These are phyloP conservation scores for Alternaria metachromatica DNA, from an alignment of 2,329 filamentous ascomycete species.

Conservation along the genomic window DNA sequence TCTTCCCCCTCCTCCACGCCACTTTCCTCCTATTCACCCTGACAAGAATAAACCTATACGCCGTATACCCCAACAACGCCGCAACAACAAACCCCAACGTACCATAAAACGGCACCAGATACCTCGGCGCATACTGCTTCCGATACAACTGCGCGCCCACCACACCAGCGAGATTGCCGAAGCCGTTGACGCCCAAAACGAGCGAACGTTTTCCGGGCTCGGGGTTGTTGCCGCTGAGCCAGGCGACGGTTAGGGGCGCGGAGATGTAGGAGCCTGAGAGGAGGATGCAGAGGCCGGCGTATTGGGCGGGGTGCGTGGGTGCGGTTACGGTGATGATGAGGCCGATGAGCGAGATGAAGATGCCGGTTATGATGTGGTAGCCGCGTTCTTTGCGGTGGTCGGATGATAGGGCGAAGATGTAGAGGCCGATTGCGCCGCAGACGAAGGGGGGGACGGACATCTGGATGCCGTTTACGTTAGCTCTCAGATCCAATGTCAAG, in stretches of 20 bases:
- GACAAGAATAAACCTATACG: conserved; percentile 27
- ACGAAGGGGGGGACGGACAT: conserved; percentile 59
- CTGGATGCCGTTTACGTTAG: not conserved
- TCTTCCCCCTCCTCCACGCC: conserved; percentile 16
- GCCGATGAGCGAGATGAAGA: conserved; percentile 51
- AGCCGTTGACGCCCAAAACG: conserved; percentile 29
- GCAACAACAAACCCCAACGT: conserved; percentile 32
- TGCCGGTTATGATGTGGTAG: conserved; percentile 54
- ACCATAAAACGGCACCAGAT: conserved; percentile 27
- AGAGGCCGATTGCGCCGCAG: conserved; percentile 55
- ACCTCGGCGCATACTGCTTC: conserved; percentile 23
- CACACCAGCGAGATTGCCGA: conserved; percentile 34
- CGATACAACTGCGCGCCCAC: conserved; percentile 30
- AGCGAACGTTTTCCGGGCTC: conserved; percentile 30
- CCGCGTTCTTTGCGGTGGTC: conserved; percentile 43
- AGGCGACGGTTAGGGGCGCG: conserved; percentile 30
- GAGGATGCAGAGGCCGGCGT: conserved; percentile 30
- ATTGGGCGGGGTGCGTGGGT: conserved; percentile 9
- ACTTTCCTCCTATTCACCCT: conserved; percentile 20
- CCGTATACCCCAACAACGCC: conserved; percentile 24
- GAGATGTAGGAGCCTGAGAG: conserved; percentile 33
- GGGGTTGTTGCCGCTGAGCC: conserved; percentile 34
- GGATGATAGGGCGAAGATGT: conserved; percentile 54
- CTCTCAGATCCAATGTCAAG: no score
- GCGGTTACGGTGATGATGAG: conserved; percentile 23